phyloP scores from a whole-genome alignment of 2,329 filamentous ascomycete species.

The Pyrenophora tritici-repentis region DNA sequence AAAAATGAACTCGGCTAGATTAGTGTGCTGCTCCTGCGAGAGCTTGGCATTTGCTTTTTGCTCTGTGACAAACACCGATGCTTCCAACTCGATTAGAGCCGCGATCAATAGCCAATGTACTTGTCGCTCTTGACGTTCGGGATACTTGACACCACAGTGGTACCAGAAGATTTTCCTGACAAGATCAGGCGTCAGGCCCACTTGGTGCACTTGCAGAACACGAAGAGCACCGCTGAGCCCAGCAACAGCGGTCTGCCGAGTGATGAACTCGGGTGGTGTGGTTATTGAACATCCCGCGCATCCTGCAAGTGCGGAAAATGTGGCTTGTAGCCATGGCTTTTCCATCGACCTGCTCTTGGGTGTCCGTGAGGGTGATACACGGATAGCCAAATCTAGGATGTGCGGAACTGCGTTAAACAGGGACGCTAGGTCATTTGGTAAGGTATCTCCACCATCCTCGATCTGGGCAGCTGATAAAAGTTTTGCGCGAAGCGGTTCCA shows the following conservation, averaged over 20 bases:
- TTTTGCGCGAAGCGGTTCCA: conserved; percentile 36
- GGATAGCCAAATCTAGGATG: conserved; percentile 50
- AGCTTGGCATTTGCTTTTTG: conserved; percentile 17
- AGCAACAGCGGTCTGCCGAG: conserved; percentile 24
- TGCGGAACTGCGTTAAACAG: conserved; percentile 37
- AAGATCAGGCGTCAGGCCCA: conserved; percentile 34
- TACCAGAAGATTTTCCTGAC: conserved; percentile 43
- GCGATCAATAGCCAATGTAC: conserved; percentile 42
- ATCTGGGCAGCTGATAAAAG: conserved; percentile 41
- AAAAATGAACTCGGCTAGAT: conserved; percentile 38
- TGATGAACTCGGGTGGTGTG: conserved; percentile 27
- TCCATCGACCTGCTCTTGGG: conserved; percentile 49
- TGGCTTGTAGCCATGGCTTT: conserved; percentile 52
- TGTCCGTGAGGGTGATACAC: conserved; percentile 48
- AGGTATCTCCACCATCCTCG: conserved; percentile 29
- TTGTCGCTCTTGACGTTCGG: conserved; percentile 19
- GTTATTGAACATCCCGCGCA: conserved; percentile 40
- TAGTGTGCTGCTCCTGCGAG: conserved; percentile 21
- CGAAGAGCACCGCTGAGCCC: conserved; percentile 33
- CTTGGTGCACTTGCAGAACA: conserved; percentile 30
- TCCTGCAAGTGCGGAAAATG: conserved; percentile 46
- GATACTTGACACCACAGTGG: conserved; percentile 40
- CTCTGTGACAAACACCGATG: conserved; percentile 39
- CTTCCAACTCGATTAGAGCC: conserved; percentile 40
- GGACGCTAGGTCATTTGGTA: conserved; percentile 27